Evolutionary conservation across 805 yeast species (phyloP).

Genomic region (Candida khao-thaluensis): DNA sequence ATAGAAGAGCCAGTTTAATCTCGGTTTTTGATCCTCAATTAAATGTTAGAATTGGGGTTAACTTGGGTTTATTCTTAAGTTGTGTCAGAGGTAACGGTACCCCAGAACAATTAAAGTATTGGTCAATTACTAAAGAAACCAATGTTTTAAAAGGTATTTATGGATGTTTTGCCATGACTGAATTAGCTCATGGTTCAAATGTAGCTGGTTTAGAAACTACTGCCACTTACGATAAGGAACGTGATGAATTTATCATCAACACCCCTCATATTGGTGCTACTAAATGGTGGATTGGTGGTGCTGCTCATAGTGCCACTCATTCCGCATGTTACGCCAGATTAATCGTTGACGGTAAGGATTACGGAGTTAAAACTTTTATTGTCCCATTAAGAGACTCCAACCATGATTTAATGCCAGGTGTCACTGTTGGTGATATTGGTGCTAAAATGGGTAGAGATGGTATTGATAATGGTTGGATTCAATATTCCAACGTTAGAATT

Average conservation of each 20-base stretch:
- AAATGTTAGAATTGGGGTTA: conserved; percentile 83
- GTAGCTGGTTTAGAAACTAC: conserved; percentile 58
- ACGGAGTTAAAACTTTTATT: conserved; percentile 47
- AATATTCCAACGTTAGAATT: conserved; percentile 42
- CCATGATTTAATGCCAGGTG: conserved; percentile 44
- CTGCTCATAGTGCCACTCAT: conserved; percentile 49
- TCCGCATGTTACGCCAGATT: conserved; percentile 42
- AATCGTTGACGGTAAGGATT: conserved; percentile 43
- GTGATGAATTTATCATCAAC: conserved; percentile 43
- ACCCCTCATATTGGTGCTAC: conserved; percentile 51
- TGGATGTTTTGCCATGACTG: conserved; percentile 67
- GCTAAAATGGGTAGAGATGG: conserved; percentile 51
- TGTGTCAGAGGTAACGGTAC: conserved; percentile 89
- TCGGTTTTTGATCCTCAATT: conserved; percentile 75
- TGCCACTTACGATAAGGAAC: conserved; percentile 43
- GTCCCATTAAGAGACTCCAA: conserved; percentile 46
- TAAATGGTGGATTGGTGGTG: conserved; percentile 53
- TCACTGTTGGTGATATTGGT: conserved; percentile 47
- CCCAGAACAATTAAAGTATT: conserved; percentile 74
- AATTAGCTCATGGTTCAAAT: conserved; percentile 63
- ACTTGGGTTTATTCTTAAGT: conserved; percentile 77
- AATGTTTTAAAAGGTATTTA: conserved; percentile 53
- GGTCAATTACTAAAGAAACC: conserved; percentile 75
- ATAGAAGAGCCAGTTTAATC: conserved; percentile 56
- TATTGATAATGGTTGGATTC: conserved; percentile 50